Evolutionary conservation across 345 rosid genomes (phyloP).

Genomic region (Eucalyptus curtisii): DNA sequence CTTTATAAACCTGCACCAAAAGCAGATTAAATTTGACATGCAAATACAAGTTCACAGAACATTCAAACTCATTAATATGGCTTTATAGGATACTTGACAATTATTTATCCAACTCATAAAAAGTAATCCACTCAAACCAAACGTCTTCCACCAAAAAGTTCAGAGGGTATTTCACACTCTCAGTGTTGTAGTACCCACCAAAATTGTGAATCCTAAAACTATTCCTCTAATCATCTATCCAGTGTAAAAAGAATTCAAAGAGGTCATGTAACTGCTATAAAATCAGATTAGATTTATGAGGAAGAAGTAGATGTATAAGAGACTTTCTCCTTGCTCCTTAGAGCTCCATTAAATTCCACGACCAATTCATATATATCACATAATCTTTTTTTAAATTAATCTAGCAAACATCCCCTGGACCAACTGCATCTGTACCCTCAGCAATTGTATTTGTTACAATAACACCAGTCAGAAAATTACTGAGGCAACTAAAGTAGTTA

Average conservation of each 20-base stretch:
- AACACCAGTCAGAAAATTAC: background rate
- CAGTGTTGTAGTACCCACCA: background rate
- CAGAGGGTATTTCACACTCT: background rate
- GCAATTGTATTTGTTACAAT: background rate
- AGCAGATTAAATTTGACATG: too few species aligned
- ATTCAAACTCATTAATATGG: background rate
- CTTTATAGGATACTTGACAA: background rate
- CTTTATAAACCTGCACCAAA: slow-evolving; percentile 61
- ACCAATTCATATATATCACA: background rate
- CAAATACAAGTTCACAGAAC: background rate
- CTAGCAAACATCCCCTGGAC: background rate
- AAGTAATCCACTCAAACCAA: background rate
- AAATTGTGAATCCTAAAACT: background rate
- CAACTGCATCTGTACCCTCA: background rate
- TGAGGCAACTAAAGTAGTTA: background rate
- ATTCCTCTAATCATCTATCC: background rate
- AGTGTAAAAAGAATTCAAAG: background rate
- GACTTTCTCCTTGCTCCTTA: background rate
- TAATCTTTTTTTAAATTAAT: background rate
- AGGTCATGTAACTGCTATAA: background rate
- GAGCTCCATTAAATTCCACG: background rate
- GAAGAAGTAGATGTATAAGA: background rate
- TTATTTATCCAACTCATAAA: background rate
- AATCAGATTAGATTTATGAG: background rate
- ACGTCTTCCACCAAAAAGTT: background rate